Base-by-base conservation (phyloP, 345 rosid genomes). In the Eucalyptus rudis region DNA sequence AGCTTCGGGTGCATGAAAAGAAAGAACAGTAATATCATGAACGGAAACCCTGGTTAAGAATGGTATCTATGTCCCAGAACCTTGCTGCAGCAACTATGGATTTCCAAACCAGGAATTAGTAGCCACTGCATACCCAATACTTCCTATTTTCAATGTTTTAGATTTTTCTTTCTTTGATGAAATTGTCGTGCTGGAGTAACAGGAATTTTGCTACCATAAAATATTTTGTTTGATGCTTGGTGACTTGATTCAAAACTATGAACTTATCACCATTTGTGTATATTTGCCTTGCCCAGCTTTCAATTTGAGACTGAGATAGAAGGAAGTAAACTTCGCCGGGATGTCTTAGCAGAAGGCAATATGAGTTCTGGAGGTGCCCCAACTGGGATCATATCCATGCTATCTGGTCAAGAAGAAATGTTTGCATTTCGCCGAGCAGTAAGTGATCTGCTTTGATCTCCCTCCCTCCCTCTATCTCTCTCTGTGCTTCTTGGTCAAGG, bases 381-480 rank as follows among this genome's bases (percentile, higher is more conserved):
- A 13, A 50, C 93, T 90, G 93, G 96, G 45, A 96, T 97, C 14
- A 92, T 94, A 36, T 95, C 96, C 54, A 94, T 96, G 97, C 91
- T 96, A 68, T 96, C 98, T 44, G 97, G 98, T 52, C 95, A 95
- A 92, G 99, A 96, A 87, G 99, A 97, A 91, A 94, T 94, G 94
- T 97, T 97, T 93, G 99, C 99, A 85, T 97, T 97, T 92, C 95
- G 94, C 33, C 92, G 98, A 89, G 99, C 99, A 2, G 99, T 97
- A 90, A 96, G 97, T 93, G 40, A 49, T 88, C 29, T 89, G 89
- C 62, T 86, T 4, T 89, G 83, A 71, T 66, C 45, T 71, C 44
- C 7, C 76, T 66, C 40, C 9, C 71, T 64, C 43, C 13, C 25
- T 33, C 44, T 9, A 10, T 33, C 80, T 17, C 84, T 44, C 29